Evolutionary conservation across 2,329 filamentous ascomycete species (phyloP), one percentile per base, ranked within the genome.

Genomic region (Fusarium tuaranense): DNA sequence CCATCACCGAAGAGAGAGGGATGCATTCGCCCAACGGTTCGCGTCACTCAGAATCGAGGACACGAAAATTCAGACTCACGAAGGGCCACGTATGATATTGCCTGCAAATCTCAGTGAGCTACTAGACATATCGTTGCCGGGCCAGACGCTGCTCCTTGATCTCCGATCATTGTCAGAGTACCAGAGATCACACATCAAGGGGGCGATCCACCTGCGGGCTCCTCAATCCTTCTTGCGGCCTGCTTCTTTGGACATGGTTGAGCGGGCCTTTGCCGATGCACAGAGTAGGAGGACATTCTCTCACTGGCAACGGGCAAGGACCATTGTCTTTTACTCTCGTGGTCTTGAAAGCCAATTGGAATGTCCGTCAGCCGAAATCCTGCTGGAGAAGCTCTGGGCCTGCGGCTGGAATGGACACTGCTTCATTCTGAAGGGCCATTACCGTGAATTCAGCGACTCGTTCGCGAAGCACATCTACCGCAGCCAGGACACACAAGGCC

Each of bases 401-500:
- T 83, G 84, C 72, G 86, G 85, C 25, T 90, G 88, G 88, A 70
- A 73, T 1, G 88, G 88, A 2, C 84, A 86, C 46, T 87, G 84
- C 68, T 90, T 90, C 74, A 82, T 90, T 9, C 82, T 90, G 38
- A 89, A 89, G 75, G 88, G 88, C 0, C 87, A 88, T 63, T 90
- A 88, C 76, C 84, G 84, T 57, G 88, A 90, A 71, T 90, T 90
- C 70, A 88, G 87, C 18, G 82, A 83, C 30, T 87, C 87, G 0
- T 90, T 88, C 71, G 85, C 86, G 69, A 86, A 86, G 68, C 86
- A 88, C 69, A 87, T 89, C 27, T 68, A 82, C 82, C 22, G 85
- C 84, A 6, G 76, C 80, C 34, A 86, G 82, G 69, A 87, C 83
- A 77, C 83, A 2, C 80, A 82, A 25, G 82, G 81, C 9, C 83